Conservation (phyloP, 306 rosid species). For the Quercus alba region DNA sequence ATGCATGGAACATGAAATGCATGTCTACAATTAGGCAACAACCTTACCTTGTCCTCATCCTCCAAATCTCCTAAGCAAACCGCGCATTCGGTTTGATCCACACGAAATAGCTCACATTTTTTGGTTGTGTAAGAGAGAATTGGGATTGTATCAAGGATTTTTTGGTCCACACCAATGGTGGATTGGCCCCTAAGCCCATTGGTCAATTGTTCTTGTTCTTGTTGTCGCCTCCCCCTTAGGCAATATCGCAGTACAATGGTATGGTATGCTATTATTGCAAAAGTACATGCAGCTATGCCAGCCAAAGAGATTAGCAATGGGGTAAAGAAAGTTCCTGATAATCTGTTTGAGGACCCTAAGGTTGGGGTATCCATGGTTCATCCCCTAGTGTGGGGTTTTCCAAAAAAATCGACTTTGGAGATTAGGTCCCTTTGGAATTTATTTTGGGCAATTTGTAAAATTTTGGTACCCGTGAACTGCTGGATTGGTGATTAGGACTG, state of each 20-base stretch:
- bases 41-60: conserved; percentile 33
- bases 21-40: conserved; percentile 49
- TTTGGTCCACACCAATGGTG: conserved; percentile 23
- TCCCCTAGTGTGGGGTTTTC: neutral
- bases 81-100: conserved; percentile 49
- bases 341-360: neutral
- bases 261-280: conserved; percentile 34
- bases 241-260: conserved; percentile 26
- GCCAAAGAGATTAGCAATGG: conserved; percentile 42
- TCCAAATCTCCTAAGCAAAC: conserved; percentile 49
- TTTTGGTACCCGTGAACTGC: neutral
- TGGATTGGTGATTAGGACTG: neutral
- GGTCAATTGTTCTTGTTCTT: neutral
- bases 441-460: neutral
- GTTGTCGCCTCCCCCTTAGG: conserved; percentile 3
- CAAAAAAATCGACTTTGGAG: neutral
- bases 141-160: conserved; percentile 37
- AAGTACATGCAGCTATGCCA: conserved; percentile 26
- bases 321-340: conserved; percentile 11
- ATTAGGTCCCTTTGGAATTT: no score
- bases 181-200: neutral
- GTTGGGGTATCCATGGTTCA: conserved; percentile 13
- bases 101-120: neutral
- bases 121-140: conserved; percentile 22
- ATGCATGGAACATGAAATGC: conserved; percentile 48